phyloP scores from a whole-genome alignment of 208 protist species.

The Acanthamoeba triangularis region DNA sequence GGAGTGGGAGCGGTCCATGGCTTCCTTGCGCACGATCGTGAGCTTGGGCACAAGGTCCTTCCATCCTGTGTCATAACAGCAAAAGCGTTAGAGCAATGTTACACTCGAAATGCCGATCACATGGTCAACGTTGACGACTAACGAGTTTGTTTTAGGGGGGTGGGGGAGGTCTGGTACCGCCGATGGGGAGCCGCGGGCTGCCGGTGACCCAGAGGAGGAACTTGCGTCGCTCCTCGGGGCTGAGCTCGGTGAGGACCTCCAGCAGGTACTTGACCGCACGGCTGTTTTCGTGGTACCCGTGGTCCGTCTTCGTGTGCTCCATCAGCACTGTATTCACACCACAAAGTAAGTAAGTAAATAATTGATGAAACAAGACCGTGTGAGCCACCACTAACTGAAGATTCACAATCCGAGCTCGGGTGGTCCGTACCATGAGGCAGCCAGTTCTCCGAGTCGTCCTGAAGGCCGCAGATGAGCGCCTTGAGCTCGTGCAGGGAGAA shows the following conservation, averaged over 20 bases:
- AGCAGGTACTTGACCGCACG: conserved; percentile 85
- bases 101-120: too few relatives aligned
- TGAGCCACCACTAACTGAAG: too few relatives aligned
- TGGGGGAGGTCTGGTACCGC: too few relatives aligned
- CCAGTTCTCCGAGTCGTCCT: conserved; percentile 70
- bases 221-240: conserved; percentile 78
- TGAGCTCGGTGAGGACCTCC: conserved; percentile 85
- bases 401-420: background rate
- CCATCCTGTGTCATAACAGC: too few relatives aligned
- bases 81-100: too few relatives aligned
- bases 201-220: conserved; percentile 91
- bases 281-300: conserved; percentile 82
- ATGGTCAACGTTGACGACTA: too few relatives aligned
- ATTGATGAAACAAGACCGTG: too few relatives aligned
- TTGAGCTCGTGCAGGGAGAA: conserved; percentile 84
- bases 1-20: conserved; percentile 16
- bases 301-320: conserved; percentile 80
- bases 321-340: background rate
- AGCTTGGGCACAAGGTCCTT: conserved; percentile 82
- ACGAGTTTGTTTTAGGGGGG: too few relatives aligned
- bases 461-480: conserved; percentile 78
- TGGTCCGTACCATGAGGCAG: background rate
- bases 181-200: conserved; percentile 87
- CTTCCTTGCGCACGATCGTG: conserved; percentile 84
- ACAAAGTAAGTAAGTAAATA: too few relatives aligned